Conservation (phyloP, 2,329 filamentous ascomycete species). For the Macrophomina phaseolina region DNA sequence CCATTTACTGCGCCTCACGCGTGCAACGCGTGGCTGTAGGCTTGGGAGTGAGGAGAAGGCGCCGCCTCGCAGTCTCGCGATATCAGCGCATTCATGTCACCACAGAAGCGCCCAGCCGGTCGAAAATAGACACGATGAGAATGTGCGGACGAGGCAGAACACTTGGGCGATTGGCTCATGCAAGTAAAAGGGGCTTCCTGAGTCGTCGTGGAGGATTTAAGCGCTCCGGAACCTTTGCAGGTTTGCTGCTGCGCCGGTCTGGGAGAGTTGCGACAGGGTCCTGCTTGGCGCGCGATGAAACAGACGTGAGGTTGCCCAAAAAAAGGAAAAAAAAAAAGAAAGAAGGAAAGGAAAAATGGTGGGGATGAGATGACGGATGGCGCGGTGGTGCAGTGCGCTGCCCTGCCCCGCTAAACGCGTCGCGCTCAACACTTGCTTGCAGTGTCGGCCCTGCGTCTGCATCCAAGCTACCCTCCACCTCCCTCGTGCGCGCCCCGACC, state of each 20-base stretch:
- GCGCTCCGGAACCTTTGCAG: constrained; percentile 8
- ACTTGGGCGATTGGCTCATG: constrained; percentile 9
- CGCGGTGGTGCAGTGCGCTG: not conserved
- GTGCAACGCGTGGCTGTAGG: not conserved
- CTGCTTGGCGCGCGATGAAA: not conserved
- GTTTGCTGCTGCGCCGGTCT: constrained; percentile 8
- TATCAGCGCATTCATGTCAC: not conserved
- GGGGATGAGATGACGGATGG: constrained; percentile 1
- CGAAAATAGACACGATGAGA: not conserved
- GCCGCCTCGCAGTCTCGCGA: not conserved
- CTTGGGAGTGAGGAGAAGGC: not conserved
- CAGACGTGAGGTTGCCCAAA: not conserved
- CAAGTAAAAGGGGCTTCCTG: constrained; percentile 18
- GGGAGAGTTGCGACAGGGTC: constrained; percentile 14
- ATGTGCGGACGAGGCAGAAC: not conserved
- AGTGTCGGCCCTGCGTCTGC: not conserved
- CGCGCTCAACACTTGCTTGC: constrained; percentile 12
- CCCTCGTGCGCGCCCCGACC: constrained; percentile 3
- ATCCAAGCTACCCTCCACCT: constrained; percentile 10
- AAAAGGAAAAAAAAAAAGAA: not conserved
- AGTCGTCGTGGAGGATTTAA: constrained; percentile 10
- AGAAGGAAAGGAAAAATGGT: not conserved
- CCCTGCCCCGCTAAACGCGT: constrained; percentile 22
- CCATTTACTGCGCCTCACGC: not conserved
- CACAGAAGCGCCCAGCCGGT: not conserved